Evolutionary conservation across 1,284 basidiomycete genomes (phyloP), one percentile per base, ranked within the genome.

Genomic region (Mycena sp.): DNA sequence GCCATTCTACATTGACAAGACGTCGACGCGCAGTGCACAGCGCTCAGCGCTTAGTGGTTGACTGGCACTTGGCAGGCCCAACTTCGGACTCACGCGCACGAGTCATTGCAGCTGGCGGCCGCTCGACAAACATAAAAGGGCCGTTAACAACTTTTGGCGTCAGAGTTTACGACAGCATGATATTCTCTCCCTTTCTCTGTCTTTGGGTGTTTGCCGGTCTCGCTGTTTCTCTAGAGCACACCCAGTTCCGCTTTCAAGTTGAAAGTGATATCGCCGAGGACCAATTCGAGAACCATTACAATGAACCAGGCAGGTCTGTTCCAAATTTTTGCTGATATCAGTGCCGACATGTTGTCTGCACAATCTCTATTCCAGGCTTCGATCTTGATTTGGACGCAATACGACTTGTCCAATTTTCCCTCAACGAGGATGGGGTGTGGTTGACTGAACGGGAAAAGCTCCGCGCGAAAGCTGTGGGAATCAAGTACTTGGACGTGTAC

Each of bases 371-470:
- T 46, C n/a, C 48, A 49, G 56, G 56, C 6, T 50, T 58, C 35
- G 52, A 43, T 6, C 29, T 62, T 4, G 48, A 63, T 28, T 37
- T 54, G 6, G 45, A 63, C 23, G 61, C 28, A 2, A 23, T 53
- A 7, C 56, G 61, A 1, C 51, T 63, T 4, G 56, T 63, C 21
- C 49, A 54, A 37, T 63, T 63, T 25, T 25, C 32, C 12, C 21
- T 32, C 9, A 48, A 54, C 43, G 41, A 21, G 5, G 50, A 52
- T 11, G 51, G 53, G 40, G 30, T 58, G 7, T 63, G 43, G 41
- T 58, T 63, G 56, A 58, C 61, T 21, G 61, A 63, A 44, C 40
- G 50, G 14, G 23, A 58, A 37, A 63, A 63, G 29, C 61, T 63
- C 14, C 50, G 45, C 2, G 49, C 43, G 14, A 63, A 63, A 35